Evolutionary conservation across 2,329 filamentous ascomycete species (phyloP), one percentile per base, ranked within the genome.

Genomic region (Dactylellina haptotyla): DNA sequence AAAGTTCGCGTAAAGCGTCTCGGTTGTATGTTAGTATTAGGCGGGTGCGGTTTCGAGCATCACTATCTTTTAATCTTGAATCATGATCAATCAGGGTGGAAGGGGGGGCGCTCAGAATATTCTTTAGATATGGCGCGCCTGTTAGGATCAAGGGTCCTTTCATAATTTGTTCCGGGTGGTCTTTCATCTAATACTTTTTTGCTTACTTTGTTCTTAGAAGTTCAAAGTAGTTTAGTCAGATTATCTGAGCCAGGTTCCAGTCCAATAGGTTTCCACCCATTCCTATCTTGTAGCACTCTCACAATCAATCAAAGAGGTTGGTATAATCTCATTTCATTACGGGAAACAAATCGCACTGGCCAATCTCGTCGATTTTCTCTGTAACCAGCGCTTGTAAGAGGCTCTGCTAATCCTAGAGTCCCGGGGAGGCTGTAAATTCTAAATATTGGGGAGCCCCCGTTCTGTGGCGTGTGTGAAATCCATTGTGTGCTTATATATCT

Each of bases 161-260:
- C 18, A 32, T 51, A 3, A 10, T 30, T 32, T 32, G 25, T 51
- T 30, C 48, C 32, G 43, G 50, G 69, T 62, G 57, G 28, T 53
- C 46, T 54, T 65, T 30, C 53, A 54, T 54, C 63, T 56, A 28
- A 62, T 65, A 50, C 16, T 70, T 48, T 67, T 51, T 64, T 74
- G 39, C 72, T 51, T 67, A 75, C 62, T 50, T 64, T 69, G 65
- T 76, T 59, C 58, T 45, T 63, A 63, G 63, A 59, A 50, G 63
- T 64, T 28, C 50, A 43, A 63, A 66, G 66, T 45, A 39, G 45
- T 57, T 67, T 67, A 54, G 59, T 56, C 58, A 25, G 46, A 48
- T 76, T 75, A 54, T 66, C 59, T 32, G 45, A 57, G 48, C 59
- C 10, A 16, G 16, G 28, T n/a, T 34, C 48, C 14, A 51, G 20